A percentile compares a stretch with the other conserved stretches of the same genome.
Conservation (phyloP, 352 stramenopile species). For the Phytophthora foliorum region DNA sequence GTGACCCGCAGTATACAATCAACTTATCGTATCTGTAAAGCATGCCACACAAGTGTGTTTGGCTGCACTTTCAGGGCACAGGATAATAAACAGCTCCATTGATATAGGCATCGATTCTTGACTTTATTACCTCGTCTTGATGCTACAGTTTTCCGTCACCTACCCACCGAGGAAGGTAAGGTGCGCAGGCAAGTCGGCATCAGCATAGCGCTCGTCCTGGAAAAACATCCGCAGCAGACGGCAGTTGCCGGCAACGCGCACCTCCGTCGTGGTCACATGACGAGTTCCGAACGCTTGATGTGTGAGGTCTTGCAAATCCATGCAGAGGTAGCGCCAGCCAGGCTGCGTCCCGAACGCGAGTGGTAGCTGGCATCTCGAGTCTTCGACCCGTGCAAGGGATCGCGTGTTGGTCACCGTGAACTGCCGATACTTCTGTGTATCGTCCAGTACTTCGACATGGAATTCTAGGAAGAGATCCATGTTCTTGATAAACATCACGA, state of each 20-base stretch:
- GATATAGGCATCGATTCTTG: slow-evolving; percentile 3
- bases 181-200: slow-evolving; percentile 70
- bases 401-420: slow-evolving; percentile 78
- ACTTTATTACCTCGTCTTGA: neutral
- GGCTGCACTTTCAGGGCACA: neutral
- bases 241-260: slow-evolving; percentile 73
- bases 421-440: slow-evolving; percentile 69
- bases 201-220: slow-evolving; percentile 80
- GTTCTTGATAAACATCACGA: slow-evolving; percentile 88
- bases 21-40: slow-evolving; percentile 89
- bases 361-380: slow-evolving; percentile 65
- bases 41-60: neutral
- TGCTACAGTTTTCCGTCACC: neutral
- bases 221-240: slow-evolving; percentile 83
- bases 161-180: slow-evolving; percentile 71
- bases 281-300: slow-evolving; percentile 72
- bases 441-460: slow-evolving; percentile 74
- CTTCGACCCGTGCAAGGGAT: slow-evolving; percentile 70
- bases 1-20: slow-evolving; percentile 88
- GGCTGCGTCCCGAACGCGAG: slow-evolving; percentile 49
- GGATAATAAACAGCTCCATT: slow-evolving; percentile 4
- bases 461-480: slow-evolving; percentile 81
- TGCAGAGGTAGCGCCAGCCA: slow-evolving; percentile 80
- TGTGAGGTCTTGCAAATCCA: slow-evolving; percentile 81
- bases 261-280: slow-evolving; percentile 77